These are phyloP conservation scores for Xylaria flabelliformis DNA, from an alignment of 495 filamentous ascomycete genomes.

Conservation along the genomic window DNA sequence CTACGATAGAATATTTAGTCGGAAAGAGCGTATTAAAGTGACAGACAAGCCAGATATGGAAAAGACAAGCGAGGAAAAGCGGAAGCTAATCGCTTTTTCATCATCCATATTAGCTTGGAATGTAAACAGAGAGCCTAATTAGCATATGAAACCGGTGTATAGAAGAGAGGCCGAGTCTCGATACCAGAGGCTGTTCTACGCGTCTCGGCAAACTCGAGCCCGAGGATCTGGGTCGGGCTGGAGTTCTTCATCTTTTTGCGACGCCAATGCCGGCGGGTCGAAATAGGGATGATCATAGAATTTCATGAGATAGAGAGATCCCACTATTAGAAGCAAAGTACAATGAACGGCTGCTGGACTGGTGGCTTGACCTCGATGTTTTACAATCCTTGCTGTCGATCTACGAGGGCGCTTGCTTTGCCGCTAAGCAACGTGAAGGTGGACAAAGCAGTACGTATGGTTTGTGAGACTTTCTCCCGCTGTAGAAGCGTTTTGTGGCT, in stretches of 20 bases:
- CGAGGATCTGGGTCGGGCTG: constrained; percentile 23
- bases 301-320: not conserved
- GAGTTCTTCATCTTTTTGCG: constrained; percentile 11
- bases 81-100: constrained; percentile 30
- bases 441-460: constrained; percentile 1
- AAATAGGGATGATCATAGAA: not conserved
- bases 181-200: constrained; percentile 10
- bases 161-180: not conserved
- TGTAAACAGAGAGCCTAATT: constrained; percentile 34
- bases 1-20: constrained; percentile 21
- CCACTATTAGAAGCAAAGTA: no score
- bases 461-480: constrained; percentile 11
- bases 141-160: constrained; percentile 26
- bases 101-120: constrained; percentile 27
- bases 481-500: not conserved
- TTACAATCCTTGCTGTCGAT: constrained; percentile 20
- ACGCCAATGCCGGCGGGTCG: constrained; percentile 15
- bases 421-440: constrained; percentile 17
- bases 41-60: constrained; percentile 40
- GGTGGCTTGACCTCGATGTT: not conserved
- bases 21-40: constrained; percentile 28
- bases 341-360: not conserved
- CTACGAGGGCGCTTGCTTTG: constrained; percentile 21
- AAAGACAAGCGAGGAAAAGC: constrained; percentile 42
- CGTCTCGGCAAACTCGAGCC: constrained; percentile 10